Evolutionary conservation across 768 basidiomycete species (phyloP), one percentile per base, ranked within the genome.

Genomic region (Ramaria rubella): DNA sequence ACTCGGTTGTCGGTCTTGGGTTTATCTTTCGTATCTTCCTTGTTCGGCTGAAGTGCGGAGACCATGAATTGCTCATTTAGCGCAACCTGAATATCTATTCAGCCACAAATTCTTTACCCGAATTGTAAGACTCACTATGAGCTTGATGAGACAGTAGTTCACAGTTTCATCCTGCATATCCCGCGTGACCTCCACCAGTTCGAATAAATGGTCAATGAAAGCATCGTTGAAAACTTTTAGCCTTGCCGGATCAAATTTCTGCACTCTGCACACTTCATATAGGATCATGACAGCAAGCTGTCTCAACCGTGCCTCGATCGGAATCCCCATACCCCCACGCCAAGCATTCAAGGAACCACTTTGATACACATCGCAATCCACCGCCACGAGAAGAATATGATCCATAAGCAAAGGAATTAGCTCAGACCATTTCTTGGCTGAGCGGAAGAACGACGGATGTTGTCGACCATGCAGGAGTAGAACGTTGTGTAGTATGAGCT

Each of bases 1-100:
- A 99, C 85, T 23, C 91, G 79, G 67, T 99, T 99, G 57, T 78
- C 75, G 15, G 70, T 69, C 53, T 82, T 78, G 5, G 68, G 62
- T n/a, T 61, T 51, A 64, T 69, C 62, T 46, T 57, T 67, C 48
- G 58, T 61, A 15, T 54, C 52, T 34, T 57, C 60, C 31, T 54
- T 58, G 48, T 58, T 59, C 43, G 62, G 52, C 48, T 67, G 67
- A 42, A 93, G 66, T 3, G 83, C 81, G 0, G 90, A 85, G 5
- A 97, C 93, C 95, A 99, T 99, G 72, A 95, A 99, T 70, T 98
- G 94, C 68, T 99, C 95, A 65, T 97, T 99, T 29, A 99, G 75
- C 0, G 94, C 86, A 30, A 94, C 86, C 92, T 94, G 64, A 1
- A 38, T 12, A 30, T 51, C 52, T 38, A 30, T 31, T 17, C 43